phyloP scores from a whole-genome alignment of 352 stramenopile genomes.

The Globisporangium irregulare region DNA sequence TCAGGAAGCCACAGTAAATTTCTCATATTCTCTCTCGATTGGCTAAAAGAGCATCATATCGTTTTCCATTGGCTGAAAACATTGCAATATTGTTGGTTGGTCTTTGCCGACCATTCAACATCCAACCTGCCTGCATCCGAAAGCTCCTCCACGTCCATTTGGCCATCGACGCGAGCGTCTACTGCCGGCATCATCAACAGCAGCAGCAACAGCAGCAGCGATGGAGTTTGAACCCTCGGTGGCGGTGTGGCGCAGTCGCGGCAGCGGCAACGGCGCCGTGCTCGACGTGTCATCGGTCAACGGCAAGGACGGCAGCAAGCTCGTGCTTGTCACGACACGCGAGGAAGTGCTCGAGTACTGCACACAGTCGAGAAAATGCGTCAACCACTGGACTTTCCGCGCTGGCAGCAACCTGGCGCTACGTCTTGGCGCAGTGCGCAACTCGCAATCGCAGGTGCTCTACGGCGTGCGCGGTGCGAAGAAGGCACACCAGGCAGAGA shows the following conservation, averaged over 20 bases:
- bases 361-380: conserved; percentile 56
- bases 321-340: conserved; percentile 60
- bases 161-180: conserved; percentile 3
- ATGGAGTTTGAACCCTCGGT: conserved; percentile 76
- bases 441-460: conserved; percentile 51
- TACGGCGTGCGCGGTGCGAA: conserved; percentile 59
- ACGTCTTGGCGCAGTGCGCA: conserved; percentile 46
- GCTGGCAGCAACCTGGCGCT: conserved; percentile 45
- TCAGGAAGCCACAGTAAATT: neutral
- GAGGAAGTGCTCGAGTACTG: conserved; percentile 71
- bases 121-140: neutral
- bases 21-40: neutral
- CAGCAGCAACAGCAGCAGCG: neutral
- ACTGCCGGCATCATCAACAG: neutral
- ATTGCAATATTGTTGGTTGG: conserved; percentile 28
- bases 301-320: conserved; percentile 48
- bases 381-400: conserved; percentile 78
- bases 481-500: conserved; percentile 43
- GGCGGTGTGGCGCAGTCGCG: conserved; percentile 61
- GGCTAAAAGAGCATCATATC: neutral
- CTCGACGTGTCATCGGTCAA: conserved; percentile 40
- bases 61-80: neutral
- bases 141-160: conserved; percentile 5
- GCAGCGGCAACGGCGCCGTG: conserved; percentile 40
- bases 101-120: conserved; percentile 14